phyloP scores from a whole-genome alignment of 2,329 filamentous ascomycete species.

The Botrytis paeoniae region DNA sequence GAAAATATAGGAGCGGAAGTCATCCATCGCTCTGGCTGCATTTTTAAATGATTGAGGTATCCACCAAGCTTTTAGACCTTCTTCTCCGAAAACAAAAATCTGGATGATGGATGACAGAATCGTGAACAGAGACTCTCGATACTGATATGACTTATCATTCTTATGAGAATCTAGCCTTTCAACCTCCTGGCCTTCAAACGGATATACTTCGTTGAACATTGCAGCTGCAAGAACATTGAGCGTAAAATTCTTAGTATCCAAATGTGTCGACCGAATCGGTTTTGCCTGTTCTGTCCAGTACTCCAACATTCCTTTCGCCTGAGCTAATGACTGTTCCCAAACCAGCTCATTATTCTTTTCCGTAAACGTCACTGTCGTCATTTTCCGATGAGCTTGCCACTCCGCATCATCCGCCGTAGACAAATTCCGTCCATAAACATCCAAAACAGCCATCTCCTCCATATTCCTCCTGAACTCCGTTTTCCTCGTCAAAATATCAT shows the following conservation, averaged over 20 bases:
- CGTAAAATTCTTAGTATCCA: background rate
- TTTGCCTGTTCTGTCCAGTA: background rate
- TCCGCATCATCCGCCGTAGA: background rate
- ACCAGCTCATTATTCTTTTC: constrained; percentile 9
- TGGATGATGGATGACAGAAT: background rate
- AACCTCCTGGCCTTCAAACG: background rate
- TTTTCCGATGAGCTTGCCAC: constrained; percentile 5
- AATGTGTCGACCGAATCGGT: background rate
- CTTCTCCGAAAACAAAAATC: constrained; percentile 2
- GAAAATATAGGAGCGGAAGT: constrained; percentile 7
- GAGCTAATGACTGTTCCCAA: background rate
- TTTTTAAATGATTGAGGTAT: background rate
- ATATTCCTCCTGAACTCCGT: background rate
- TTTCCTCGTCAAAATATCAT: background rate
- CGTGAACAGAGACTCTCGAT: constrained; percentile 1
- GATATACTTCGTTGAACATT: constrained; percentile 15
- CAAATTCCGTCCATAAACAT: constrained; percentile 3
- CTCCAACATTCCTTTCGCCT: background rate
- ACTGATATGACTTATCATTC: constrained; percentile 1
- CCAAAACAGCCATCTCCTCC: constrained; percentile 13
- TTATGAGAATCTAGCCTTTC: background rate
- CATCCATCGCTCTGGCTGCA: background rate
- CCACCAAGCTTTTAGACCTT: constrained; percentile 8
- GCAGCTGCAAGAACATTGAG: constrained; percentile 12
- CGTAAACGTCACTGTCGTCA: constrained; percentile 7